Base-by-base conservation (phyloP, 2,329 filamentous ascomycete species). In the Colletotrichum tofieldiae region DNA sequence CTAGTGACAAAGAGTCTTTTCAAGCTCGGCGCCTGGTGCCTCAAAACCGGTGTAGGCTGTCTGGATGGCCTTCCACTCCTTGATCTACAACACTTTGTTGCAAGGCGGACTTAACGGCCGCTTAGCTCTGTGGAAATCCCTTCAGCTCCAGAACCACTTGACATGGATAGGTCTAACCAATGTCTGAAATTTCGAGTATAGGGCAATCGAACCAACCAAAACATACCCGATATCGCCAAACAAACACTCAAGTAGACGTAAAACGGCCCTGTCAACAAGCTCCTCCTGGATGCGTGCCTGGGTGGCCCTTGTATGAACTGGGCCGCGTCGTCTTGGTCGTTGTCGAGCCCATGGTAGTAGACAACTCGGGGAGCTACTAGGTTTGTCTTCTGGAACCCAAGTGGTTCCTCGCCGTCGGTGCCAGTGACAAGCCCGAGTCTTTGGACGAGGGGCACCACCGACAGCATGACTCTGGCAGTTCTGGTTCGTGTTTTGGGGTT, bases 401-500 rank as follows among this genome's bases (percentile, higher is more conserved):
- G 20, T 1, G 59, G 23, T 20, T 65, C 39, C 32, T 62, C 65
- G 26, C 73, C 60, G 3, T 55, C 35, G n/a, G 65, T 68, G 6
- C 68, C 72, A 29, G 29, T 5, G 32, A 63, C 16, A 9, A 69
- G 29, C 18, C 64, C 76, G 71, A 77, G 65, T 16, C 75, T 76
- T 52, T 74, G 56, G 29, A 81, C 76, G 26, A 72, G 71, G 5
- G 81, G 81, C 1, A 73, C 71, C 2, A 78, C 75, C 2, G 77
- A 77, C n/a, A 82, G 78, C 71, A 81, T 81, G 43, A 82, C 76
- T n/a, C 81, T 77, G 8, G 78, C 75, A 37, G 47, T n/a, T 23
- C 58, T 64, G 7, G 26, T 45, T 26, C 29, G 63, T 41, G 55
- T 26, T 14, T 11, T 14, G 32, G 41, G 5, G 23, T 12, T 49